These are phyloP conservation scores for Hirschioporus abietinus DNA, from an alignment of 768 basidiomycete species.

Conservation along the genomic window DNA sequence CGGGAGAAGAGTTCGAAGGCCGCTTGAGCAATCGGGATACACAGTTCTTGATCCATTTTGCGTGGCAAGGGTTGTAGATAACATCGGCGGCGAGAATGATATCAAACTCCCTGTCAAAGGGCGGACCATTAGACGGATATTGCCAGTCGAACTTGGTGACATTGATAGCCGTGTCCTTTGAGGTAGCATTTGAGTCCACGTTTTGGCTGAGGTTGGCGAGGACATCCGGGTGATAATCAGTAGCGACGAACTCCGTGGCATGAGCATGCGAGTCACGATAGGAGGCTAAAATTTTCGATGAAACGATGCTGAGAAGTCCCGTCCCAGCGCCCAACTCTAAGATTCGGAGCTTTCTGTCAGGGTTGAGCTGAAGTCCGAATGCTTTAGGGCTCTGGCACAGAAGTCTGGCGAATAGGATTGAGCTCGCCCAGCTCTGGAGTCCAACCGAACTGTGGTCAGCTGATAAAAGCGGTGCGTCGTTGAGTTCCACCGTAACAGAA, in stretches of 20 bases:
- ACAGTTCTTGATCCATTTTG: constrained; percentile 61
- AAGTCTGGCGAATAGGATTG: constrained; percentile 62
- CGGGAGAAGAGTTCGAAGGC: constrained; percentile 7
- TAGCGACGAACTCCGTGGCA: constrained; percentile 48
- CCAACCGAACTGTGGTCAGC: constrained; percentile 78
- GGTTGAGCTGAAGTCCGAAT: constrained; percentile 29
- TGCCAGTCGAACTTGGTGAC: constrained; percentile 66
- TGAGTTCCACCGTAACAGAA: constrained; percentile 48
- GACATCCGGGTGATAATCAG: constrained; percentile 76
- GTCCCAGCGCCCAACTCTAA: constrained; percentile 87
- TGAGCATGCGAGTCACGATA: constrained; percentile 7
- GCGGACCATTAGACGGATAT: constrained; percentile 30
- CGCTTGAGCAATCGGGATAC: constrained; percentile 43
- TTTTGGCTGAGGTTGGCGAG: constrained; percentile 63
- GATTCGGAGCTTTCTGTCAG: constrained; percentile 31
- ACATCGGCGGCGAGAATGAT: constrained; percentile 77
- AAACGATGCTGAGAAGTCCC: constrained; percentile 71
- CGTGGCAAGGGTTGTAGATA: constrained; percentile 68
- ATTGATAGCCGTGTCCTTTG: constrained; percentile 24
- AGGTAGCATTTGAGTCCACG: constrained; percentile 41
- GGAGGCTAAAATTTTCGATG: constrained; percentile 41
- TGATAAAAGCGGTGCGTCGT: constrained; percentile 59
- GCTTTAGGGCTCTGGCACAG: constrained; percentile 44
- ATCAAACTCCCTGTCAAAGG: constrained; percentile 46
- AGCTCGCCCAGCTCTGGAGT: constrained; percentile 80